phyloP scores from a whole-genome alignment of 306 rosid genomes.

The Fragaria iinumae region DNA sequence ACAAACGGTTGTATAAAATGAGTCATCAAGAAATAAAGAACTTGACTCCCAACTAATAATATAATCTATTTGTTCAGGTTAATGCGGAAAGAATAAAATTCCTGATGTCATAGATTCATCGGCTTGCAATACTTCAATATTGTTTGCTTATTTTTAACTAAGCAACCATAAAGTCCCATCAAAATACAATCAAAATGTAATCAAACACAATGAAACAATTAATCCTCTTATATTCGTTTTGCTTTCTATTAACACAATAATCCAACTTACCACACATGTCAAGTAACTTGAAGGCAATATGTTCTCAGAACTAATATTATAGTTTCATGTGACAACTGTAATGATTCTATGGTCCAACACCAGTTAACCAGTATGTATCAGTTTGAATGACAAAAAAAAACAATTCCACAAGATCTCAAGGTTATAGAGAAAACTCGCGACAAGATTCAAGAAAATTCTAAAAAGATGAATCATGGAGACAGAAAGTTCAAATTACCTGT shows the following conservation, averaged over 20 bases:
- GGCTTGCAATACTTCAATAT: background rate
- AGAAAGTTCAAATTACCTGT: slow-evolving; percentile 59
- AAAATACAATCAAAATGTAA: background rate
- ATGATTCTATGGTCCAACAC: slow-evolving; percentile 8
- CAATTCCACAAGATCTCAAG: background rate
- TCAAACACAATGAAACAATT: background rate
- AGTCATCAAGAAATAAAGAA: slow-evolving; percentile 6
- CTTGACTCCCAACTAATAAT: background rate
- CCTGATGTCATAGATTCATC: background rate
- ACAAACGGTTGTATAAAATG: slow-evolving; percentile 18
- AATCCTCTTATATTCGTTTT: background rate
- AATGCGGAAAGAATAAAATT: background rate
- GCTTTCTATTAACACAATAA: background rate
- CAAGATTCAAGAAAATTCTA: slow-evolving; percentile 8
- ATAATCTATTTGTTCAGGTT: background rate
- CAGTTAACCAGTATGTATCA: background rate
- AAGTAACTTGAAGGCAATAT: background rate
- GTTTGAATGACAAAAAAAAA: background rate
- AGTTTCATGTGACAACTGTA: background rate
- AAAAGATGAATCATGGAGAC: slow-evolving; percentile 2
- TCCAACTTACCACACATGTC: background rate
- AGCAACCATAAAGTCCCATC: background rate
- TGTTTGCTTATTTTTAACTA: background rate
- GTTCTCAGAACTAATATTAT: background rate
- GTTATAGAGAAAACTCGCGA: background rate